Conservation (phyloP, 768 basidiomycete species). For the Gyrodon lividus region DNA sequence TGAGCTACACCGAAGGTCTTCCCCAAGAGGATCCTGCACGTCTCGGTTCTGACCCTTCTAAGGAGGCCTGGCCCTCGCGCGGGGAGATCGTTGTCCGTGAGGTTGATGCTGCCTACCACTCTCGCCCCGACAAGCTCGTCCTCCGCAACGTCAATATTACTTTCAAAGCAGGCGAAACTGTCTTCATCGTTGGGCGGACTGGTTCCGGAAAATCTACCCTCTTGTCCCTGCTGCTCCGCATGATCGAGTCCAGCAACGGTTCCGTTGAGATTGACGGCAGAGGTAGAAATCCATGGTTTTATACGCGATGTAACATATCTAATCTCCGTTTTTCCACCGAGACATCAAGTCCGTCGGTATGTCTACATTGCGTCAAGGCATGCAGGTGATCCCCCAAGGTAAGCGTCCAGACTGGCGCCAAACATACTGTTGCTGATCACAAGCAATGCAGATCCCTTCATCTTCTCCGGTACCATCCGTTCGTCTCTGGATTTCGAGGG, state of each 20-base stretch:
- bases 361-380: conserved; percentile 26
- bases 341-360: conserved; percentile 82
- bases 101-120: conserved; percentile 71
- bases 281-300: conserved; percentile 46
- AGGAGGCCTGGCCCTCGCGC: conserved; percentile 20
- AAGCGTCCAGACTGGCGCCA: neutral
- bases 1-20: conserved; percentile 23
- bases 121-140: conserved; percentile 60
- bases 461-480: conserved; percentile 33
- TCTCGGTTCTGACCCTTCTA: conserved; percentile 22
- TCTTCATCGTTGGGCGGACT: conserved; percentile 82
- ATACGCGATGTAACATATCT: conserved; percentile 59
- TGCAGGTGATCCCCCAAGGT: conserved; percentile 33
- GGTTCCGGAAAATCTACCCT: conserved; percentile 78
- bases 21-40: conserved; percentile 23
- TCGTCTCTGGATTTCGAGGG: conserved; percentile 28
- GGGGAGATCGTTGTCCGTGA: conserved; percentile 68
- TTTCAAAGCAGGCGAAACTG: conserved; percentile 62
- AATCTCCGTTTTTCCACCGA: conserved; percentile 62
- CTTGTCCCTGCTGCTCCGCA: conserved; percentile 63
- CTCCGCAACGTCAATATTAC: conserved; percentile 61
- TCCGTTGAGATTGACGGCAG: conserved; percentile 75
- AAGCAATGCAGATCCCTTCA: conserved; percentile 25
- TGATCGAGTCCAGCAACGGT: conserved; percentile 71
- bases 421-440: neutral